Evolutionary conservation across 257 asterid species (phyloP).

Genomic region (Nicotiana undulata): DNA sequence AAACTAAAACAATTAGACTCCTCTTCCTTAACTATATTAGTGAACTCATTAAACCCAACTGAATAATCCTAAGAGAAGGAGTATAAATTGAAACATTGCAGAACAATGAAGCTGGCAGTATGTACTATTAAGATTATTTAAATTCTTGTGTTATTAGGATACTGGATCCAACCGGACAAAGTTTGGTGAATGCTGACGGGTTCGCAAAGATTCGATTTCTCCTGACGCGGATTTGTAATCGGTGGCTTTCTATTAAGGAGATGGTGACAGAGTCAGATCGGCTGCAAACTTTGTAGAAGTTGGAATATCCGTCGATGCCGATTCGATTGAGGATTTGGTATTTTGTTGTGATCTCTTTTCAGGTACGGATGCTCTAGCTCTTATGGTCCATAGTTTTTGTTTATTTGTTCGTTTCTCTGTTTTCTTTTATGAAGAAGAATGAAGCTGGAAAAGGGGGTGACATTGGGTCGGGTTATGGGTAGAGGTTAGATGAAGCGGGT

Average conservation of each 20-base stretch:
- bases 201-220: slow-evolving; percentile 76
- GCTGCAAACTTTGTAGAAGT: slow-evolving; percentile 78
- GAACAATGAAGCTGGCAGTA: slow-evolving; percentile 41
- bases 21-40: slow-evolving; percentile 26
- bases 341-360: slow-evolving; percentile 65
- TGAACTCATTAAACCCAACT: slow-evolving; percentile 54
- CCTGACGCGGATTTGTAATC: slow-evolving; percentile 77
- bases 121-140: too few relatives aligned
- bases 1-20: slow-evolving; percentile 22
- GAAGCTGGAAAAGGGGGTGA: too few relatives aligned
- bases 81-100: slow-evolving; percentile 40
- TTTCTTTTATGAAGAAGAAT: too few relatives aligned
- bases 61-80: slow-evolving; percentile 42
- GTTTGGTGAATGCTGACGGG: slow-evolving; percentile 60
- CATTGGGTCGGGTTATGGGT: too few relatives aligned
- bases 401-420: too few relatives aligned
- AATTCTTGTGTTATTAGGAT: too few relatives aligned
- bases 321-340: slow-evolving; percentile 63
- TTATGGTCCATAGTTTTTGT: slow-evolving; percentile 9
- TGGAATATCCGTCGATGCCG: slow-evolving; percentile 93
- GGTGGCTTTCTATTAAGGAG: slow-evolving; percentile 75
- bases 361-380: slow-evolving; percentile 98
- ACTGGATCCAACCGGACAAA: slow-evolving; percentile 16
- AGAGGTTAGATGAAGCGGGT: too few relatives aligned
- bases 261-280: slow-evolving; percentile 59